Evolutionary conservation across 345 rosid species (phyloP).

Genomic region (Reutealis trisperma): DNA sequence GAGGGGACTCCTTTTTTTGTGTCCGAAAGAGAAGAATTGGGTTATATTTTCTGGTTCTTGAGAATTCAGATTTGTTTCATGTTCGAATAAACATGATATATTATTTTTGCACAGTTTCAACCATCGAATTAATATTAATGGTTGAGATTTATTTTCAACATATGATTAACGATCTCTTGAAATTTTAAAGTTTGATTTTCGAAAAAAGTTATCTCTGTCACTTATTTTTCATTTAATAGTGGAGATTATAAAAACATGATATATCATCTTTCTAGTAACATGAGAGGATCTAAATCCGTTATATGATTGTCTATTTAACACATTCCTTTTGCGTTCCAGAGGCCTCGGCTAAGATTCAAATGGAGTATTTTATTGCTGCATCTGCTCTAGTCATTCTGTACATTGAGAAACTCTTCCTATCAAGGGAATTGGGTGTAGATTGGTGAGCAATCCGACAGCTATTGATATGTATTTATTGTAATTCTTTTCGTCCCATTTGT

Average conservation of each 20-base stretch:
- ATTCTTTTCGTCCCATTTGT: neutral
- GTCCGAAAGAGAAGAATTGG: neutral
- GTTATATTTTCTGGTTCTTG: neutral
- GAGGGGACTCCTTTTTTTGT: too few species aligned
- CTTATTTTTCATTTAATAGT: too few species aligned
- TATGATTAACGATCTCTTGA: too few species aligned
- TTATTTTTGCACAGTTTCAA: too few species aligned
- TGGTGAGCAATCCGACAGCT: constrained; percentile 49
- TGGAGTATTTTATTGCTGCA: constrained; percentile 65
- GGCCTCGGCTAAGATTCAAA: constrained; percentile 62
- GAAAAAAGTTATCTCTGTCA: too few species aligned
- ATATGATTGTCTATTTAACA: neutral
- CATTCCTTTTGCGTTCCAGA: constrained; percentile 40
- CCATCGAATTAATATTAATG: too few species aligned
- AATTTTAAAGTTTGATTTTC: neutral
- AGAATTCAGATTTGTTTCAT: too few species aligned
- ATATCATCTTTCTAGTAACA: too few species aligned
- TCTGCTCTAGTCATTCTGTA: constrained; percentile 59
- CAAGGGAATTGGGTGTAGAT: constrained; percentile 77
- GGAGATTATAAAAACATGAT: too few species aligned
- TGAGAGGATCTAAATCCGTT: too few species aligned
- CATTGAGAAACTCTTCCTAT: constrained; percentile 64
- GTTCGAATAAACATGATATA: too few species aligned
- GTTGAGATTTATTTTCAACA: too few species aligned
- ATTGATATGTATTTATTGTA: neutral